Conservation (phyloP, 164 flowering plant species). For the Stephania cephalantha region DNA sequence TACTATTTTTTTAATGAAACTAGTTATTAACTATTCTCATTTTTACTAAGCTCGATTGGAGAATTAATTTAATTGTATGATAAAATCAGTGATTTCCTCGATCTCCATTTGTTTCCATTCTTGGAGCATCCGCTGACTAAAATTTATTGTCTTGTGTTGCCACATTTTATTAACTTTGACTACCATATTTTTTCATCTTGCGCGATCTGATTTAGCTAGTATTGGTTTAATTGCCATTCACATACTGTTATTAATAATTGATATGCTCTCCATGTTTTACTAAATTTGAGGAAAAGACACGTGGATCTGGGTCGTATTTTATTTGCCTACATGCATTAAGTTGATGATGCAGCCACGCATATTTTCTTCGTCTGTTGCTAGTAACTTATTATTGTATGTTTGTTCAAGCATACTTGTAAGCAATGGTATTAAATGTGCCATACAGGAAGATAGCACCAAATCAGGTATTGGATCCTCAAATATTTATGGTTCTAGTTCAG, state of each 20-base stretch:
- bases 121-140: neutral
- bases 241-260: too few species aligned
- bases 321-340: neutral
- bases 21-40: too few species aligned
- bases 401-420: neutral
- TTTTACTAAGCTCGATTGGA: too few species aligned
- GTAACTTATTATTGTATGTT: neutral
- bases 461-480: slow-evolving; percentile 30
- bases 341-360: neutral
- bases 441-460: slow-evolving; percentile 14
- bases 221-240: too few species aligned
- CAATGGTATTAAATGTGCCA: neutral
- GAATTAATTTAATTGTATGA: neutral
- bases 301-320: neutral
- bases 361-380: neutral
- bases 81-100: neutral
- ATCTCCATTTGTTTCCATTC: neutral
- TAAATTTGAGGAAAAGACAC: neutral
- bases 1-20: too few species aligned
- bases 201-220: too few species aligned
- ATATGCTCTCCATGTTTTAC: too few species aligned
- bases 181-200: too few species aligned
- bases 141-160: too few species aligned
- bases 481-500: slow-evolving; percentile 38
- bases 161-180: too few species aligned